Percentiles rank a stretch among this genome's conserved stretches.
phyloP scores from a whole-genome alignment of 176 grass and related monocot species.

The Bothriochloa decipiens region DNA sequence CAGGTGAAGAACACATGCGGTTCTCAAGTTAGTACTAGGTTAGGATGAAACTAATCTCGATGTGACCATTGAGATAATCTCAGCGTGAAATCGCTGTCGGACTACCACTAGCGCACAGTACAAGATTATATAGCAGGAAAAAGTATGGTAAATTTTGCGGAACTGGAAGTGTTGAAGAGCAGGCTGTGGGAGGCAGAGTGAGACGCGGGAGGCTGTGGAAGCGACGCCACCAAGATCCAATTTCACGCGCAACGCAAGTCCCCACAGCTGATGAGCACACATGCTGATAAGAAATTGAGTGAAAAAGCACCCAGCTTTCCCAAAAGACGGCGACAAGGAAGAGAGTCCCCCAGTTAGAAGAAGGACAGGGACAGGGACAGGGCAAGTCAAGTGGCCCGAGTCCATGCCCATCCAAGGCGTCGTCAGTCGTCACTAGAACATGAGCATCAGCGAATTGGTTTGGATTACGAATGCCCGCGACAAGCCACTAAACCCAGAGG shows the following conservation, averaged over 20 bases:
- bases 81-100: background rate
- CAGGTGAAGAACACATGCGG: background rate
- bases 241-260: slow-evolving; percentile 25
- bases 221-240: background rate
- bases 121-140: no score
- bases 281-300: background rate
- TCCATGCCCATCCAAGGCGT: background rate
- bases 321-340: background rate
- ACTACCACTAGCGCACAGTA: no score
- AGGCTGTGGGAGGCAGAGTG: background rate
- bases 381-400: background rate
- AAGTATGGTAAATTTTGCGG: no score
- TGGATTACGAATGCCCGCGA: background rate
- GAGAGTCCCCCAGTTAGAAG: background rate
- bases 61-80: no score
- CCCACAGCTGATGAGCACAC: background rate
- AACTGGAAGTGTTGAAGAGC: no score
- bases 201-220: background rate
- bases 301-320: slow-evolving; percentile 20
- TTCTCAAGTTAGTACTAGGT: no score
- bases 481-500: no score
- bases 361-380: background rate
- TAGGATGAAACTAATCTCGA: no score
- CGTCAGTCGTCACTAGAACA: background rate
- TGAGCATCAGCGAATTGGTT: background rate